Evolutionary conservation across 1,284 basidiomycete genomes (phyloP), one percentile per base, ranked within the genome.

Genomic region (Tylopilus sp.): DNA sequence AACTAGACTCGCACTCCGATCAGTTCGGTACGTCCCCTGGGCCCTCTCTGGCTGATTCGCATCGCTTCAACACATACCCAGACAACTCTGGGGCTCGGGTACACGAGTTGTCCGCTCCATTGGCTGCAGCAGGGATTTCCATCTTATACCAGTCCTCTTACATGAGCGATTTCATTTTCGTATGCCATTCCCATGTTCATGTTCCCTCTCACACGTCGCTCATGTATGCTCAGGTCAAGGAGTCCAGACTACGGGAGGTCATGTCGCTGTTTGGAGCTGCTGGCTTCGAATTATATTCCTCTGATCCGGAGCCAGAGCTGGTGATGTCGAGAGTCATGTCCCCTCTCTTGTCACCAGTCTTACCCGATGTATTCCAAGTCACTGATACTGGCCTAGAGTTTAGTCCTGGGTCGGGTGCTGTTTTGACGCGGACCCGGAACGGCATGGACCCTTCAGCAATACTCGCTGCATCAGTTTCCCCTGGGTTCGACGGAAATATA

Each of bases 61-160:
- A 46, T 24, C 3, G 5, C 40, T 44, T 51, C 21, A 52, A 48
- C 41, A 31, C 40, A 30, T 28, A 20, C 49, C 15, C 56, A 86
- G 85, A 84, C 60, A 80, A 77, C 54, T 81, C 84, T 5, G 83
- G 85, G 21, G 80, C 83, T n/a, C 75, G 85, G 39, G 81, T 91
- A 1, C 81, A 85, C 52, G 84, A 89, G 63, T 74, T 92, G 28
- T 90, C 88, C 26, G 83, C 84, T 7, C 85, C 85, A 21, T 73
- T 92, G 11, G 87, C 88, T 5, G 79, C 78, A 21, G 88, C 85
- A 31, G 88, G 87, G 9, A 89, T 92, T 38, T 86, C 86, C 26
- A 91, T 91, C 50, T 72, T 91, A 6, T 92, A 91, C 64, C 89
- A 90, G 65, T 90, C 88, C 5, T 88, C 85, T 10, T 89, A 91